Conservation (phyloP, 345 rosid genomes). For the Triadica sebifera region DNA sequence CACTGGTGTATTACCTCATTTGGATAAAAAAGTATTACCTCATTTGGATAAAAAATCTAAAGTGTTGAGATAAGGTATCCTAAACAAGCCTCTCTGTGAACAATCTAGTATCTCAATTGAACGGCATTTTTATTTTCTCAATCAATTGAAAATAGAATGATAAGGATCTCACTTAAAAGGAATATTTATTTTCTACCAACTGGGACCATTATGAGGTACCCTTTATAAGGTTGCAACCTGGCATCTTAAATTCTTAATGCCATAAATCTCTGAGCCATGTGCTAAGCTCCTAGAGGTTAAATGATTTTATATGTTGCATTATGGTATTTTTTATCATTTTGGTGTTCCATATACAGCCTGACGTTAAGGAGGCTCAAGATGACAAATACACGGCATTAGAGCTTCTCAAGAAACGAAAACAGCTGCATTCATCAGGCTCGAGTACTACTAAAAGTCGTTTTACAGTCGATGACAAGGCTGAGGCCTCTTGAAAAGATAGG, state of each 20-base stretch:
- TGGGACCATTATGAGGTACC: background rate
- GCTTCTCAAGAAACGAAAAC: constrained; percentile 71
- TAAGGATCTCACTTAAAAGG: background rate
- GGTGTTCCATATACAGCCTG: constrained; percentile 44
- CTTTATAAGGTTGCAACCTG: too few relatives aligned
- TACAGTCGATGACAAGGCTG: constrained; percentile 46
- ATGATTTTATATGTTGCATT: background rate
- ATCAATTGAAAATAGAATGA: too few relatives aligned
- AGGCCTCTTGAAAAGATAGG: constrained; percentile 23
- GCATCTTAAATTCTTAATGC: background rate
- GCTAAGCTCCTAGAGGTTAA: background rate
- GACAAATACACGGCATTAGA: constrained; percentile 54
- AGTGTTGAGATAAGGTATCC: background rate
- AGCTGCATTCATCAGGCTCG: constrained; percentile 57
- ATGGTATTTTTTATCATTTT: background rate
- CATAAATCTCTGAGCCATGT: background rate
- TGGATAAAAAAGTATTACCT: too few relatives aligned
- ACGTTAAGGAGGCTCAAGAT: constrained; percentile 49
- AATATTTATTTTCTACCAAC: background rate
- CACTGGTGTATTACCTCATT: background rate
- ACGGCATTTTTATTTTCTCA: background rate
- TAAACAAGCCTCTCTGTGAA: background rate
- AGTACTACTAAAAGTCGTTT: constrained; percentile 45
- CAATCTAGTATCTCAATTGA: background rate
- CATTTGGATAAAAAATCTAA: too few relatives aligned